phyloP scores from a whole-genome alignment of 2,329 filamentous ascomycete species.

The Botrytis pseudocinerea region DNA sequence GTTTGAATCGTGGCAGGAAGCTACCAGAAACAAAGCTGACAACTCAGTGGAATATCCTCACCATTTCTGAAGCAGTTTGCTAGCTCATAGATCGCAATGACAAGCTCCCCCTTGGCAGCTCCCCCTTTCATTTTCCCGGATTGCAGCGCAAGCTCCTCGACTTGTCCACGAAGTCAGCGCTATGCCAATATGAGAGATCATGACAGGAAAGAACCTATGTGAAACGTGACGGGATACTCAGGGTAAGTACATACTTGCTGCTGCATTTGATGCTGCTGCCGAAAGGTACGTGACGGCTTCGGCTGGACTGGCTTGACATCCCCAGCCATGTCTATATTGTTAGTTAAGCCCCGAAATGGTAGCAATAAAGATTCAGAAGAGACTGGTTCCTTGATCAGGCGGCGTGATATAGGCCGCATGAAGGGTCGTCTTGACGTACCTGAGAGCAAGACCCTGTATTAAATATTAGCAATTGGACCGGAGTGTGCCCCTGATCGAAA shows the following conservation, averaged over 20 bases:
- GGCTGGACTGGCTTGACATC: conserved; percentile 70
- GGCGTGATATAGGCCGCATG: conserved; percentile 25
- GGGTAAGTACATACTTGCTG: conserved; percentile 49
- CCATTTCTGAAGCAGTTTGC: conserved; percentile 91
- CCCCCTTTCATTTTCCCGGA: conserved; percentile 92
- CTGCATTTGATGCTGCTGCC: conserved; percentile 86
- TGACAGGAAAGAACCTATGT: background rate
- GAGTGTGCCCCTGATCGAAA: conserved; percentile 5
- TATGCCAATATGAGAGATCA: conserved; percentile 14
- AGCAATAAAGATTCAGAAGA: conserved; percentile 11
- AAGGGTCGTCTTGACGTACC: conserved; percentile 54
- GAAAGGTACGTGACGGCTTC: conserved; percentile 82
- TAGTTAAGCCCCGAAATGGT: conserved; percentile 11
- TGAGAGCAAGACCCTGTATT: conserved; percentile 70
- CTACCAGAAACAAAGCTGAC: conserved; percentile 17
- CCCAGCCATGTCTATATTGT: conserved; percentile 80
- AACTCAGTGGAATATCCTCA: conserved; percentile 22
- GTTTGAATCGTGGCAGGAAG: conserved; percentile 17
- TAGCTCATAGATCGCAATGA: conserved; percentile 94
- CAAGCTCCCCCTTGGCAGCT: conserved; percentile 91
- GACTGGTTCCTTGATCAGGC: conserved; percentile 10
- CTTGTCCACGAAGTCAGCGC: conserved; percentile 22
- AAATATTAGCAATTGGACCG: conserved; percentile 17
- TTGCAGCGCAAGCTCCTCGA: conserved; percentile 82
- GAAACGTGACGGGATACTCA: conserved; percentile 7